Evolutionary conservation across 345 rosid species (phyloP), one percentile per base, ranked within the genome.

Genomic region (Camelina hispida): DNA sequence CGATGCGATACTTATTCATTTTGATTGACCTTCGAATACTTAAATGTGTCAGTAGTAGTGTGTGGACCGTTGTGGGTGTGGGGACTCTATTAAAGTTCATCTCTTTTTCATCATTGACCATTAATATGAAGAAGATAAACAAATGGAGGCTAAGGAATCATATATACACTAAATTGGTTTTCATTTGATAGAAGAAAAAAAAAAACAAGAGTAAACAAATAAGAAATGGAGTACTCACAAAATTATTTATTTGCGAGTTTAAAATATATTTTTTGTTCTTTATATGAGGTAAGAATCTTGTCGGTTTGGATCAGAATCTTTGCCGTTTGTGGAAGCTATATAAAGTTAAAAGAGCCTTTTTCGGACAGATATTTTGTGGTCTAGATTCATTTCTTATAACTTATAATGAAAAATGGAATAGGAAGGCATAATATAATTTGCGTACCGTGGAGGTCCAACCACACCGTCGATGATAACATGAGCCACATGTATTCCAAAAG

Each of bases 401-500:
- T 25, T 53, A 20, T 20, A 40, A 10, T 38, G 35, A 43, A 46
- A 47, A 48, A 8, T 17, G n/a, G 9, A 40, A 38, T 68, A 50
- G 15, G 12, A 52, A 23, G 7, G 22, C 22, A 34, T 28, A 3
- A 51, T 23, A 50, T 25, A 30, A 52, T 34, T 20, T 44, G 43
- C 43, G 28, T 71, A 81, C 98, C 96, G 81, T 11, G 96, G 87
- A 44, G 83, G 87, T 72, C 97, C 97, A 69, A 91, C 82, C 23
- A 87, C 83, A 16, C 97, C 98, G 47, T 91, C 91, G 22, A 93
- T 83, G 84, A 93, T 83, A 54, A 93, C 85, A 76, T 93, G 98
- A 4, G 96, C 96, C 60, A 93, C 87, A 74, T 93, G 98, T 11
- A 93, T 84, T 10, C 98, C 98, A 38, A 80, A 78, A 68, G 87